A percentile compares a stretch with the other conserved stretches of the same genome.
phyloP scores from a whole-genome alignment of 805 yeast genomes.

The Candida nemodendra region DNA sequence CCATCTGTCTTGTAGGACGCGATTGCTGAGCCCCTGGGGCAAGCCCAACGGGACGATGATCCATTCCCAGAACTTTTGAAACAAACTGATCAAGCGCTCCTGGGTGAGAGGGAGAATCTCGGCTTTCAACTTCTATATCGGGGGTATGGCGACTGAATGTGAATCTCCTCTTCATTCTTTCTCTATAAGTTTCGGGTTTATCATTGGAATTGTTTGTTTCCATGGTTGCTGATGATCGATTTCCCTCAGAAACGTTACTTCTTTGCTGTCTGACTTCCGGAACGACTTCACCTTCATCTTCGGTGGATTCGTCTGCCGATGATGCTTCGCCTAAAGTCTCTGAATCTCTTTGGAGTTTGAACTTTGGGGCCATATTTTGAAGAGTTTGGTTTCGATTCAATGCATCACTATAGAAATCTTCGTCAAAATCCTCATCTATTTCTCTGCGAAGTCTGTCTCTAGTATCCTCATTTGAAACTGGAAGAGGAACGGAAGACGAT shows the following conservation, averaged over 20 bases:
- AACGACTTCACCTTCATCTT: constrained; percentile 10
- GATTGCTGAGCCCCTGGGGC: constrained; percentile 18
- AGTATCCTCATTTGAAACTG: constrained; percentile 1
- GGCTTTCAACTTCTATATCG: neutral
- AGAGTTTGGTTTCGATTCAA: too few species aligned
- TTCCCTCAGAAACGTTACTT: too few species aligned
- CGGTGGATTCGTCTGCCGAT: constrained; percentile 31
- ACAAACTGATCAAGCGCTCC: constrained; percentile 10
- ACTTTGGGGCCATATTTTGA: too few species aligned
- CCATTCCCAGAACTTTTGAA: constrained; percentile 11
- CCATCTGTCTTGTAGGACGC: constrained; percentile 35
- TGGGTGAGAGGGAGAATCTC: too few species aligned
- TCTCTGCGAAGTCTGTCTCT: constrained; percentile 15
- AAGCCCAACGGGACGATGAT: constrained; percentile 14
- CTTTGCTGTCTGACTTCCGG: too few species aligned
- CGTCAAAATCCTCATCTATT: constrained; percentile 34
- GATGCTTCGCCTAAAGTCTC: constrained; percentile 19
- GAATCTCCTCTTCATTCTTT: constrained; percentile 18
- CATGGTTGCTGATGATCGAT: neutral
- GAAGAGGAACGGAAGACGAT: neutral
- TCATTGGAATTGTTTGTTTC: constrained; percentile 4
- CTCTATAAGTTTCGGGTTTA: constrained; percentile 12
- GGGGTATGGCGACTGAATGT: constrained; percentile 6
- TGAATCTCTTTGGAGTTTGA: too few species aligned
- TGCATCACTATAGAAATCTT: constrained; percentile 28